Base-by-base conservation (phyloP, 176 grass and related monocot species). In the Hyparrhenia diplandra region DNA sequence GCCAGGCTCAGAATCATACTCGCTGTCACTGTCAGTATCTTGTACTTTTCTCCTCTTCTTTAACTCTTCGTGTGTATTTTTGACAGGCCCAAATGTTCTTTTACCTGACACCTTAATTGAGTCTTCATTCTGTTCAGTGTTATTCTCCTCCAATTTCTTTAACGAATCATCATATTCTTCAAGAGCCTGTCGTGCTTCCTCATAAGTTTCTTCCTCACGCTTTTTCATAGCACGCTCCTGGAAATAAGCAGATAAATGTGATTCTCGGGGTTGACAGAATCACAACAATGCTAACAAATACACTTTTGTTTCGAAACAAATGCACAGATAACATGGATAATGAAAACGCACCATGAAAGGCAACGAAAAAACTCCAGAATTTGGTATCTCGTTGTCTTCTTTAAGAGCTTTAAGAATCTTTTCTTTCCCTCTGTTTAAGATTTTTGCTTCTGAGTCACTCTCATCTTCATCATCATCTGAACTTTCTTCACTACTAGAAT, bases 151-250 rank as follows among this genome's bases (percentile, higher is more conserved):
- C 84, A 95, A 69, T 46, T 95, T 89, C 54, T 83, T 88, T 80
- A 99, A 80, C 21, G 92, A 91, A 82, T 88, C 86, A 84, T 95
- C 92, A 31, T 86, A 99, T 64, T 99, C 96, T 88, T 95, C 63
- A 58, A 95, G 83, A 84, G 85, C 87, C 69, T 80, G 85, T 8
- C 63, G 82, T 79, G 90, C 91, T 86, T 95, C 92, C 71, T 91
- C 88, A 71, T 91, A 85, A 74, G 87, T 86, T 79, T 85, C 90
- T 64, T 95, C 96, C 39, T 91, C 84, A 3, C 60, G 88, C 28
- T 89, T 99, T 85, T 95, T 93, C 79, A 99, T 84, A 79, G 90
- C 88, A 77, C 90, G 92, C 45, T 93, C 92, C 96, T 99, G 34
- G 34, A 67, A 6, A 87, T 75, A 82, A 92, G 21, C 32, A 37